Conservation (phyloP, 2,329 filamentous ascomycete genomes). For the Meredithiella fracta region DNA sequence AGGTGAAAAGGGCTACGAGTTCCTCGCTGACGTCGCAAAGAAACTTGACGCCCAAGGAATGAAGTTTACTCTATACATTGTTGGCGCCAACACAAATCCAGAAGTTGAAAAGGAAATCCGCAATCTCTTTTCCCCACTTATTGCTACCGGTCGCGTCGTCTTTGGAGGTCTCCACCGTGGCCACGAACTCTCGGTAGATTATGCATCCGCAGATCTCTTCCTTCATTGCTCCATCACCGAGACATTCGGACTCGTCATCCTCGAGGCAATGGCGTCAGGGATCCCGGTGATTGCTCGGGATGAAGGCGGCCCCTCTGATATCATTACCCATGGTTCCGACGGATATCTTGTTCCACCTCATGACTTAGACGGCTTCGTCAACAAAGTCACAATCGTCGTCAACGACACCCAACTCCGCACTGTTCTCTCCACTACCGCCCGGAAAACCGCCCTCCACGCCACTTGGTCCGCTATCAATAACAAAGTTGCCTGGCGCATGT, state of each 20-base stretch:
- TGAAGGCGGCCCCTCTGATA: conserved; percentile 53
- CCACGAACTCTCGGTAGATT: conserved; percentile 44
- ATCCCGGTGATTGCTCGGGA: conserved; percentile 53
- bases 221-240: conserved; percentile 56
- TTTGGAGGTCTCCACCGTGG: conserved; percentile 52
- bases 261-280: conserved; percentile 56
- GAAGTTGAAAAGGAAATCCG: conserved; percentile 45
- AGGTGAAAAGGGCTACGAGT: conserved; percentile 55
- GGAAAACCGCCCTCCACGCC: conserved; percentile 41
- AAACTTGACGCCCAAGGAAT: conserved; percentile 39
- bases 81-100: conserved; percentile 50
- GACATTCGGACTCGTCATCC: conserved; percentile 53
- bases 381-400: conserved; percentile 33
- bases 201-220: conserved; percentile 53
- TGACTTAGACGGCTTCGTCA: conserved; percentile 43
- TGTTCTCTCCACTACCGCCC: conserved; percentile 31
- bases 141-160: conserved; percentile 35
- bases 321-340: conserved; percentile 40
- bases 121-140: conserved; percentile 37
- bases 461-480: conserved; percentile 61
- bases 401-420: conserved; percentile 27
- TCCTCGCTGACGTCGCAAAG: conserved; percentile 39
- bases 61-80: conserved; percentile 47
- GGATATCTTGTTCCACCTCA: conserved; percentile 44
- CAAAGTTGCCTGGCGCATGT: conserved; percentile 48